Conservation (phyloP, 73 alveolate genomes). For the Blepharisma japonicum region DNA sequence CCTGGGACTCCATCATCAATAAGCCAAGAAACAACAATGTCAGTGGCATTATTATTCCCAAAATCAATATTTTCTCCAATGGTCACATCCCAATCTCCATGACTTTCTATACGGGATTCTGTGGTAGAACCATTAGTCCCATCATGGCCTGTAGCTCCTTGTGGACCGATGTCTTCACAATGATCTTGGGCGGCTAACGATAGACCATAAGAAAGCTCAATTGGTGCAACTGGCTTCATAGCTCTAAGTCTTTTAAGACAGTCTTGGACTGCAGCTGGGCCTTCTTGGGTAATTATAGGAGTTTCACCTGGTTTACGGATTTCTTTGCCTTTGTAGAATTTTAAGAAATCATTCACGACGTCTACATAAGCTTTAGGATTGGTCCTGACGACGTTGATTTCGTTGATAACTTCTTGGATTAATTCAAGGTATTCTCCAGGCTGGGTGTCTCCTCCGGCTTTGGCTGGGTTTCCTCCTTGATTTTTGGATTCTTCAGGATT, state of each 20-base stretch:
- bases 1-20: slow-evolving; percentile 83
- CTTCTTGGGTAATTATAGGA: not conserved
- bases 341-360: not conserved
- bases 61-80: slow-evolving; percentile 46
- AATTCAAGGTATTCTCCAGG: no score
- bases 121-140: slow-evolving; percentile 71
- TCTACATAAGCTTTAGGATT: no score
- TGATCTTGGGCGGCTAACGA: slow-evolving; percentile 64
- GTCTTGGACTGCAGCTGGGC: slow-evolving; percentile 32
- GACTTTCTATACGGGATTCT: slow-evolving; percentile 57
- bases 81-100: slow-evolving; percentile 57
- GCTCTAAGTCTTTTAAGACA: slow-evolving; percentile 57
- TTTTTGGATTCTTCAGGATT: not conserved
- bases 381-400: no score
- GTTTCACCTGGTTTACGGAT: slow-evolving; percentile 9
- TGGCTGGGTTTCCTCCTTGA: not conserved
- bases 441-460: not conserved
- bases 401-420: no score
- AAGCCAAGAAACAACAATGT: slow-evolving; percentile 49
- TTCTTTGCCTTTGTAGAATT: slow-evolving; percentile 16
- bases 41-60: slow-evolving; percentile 56
- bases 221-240: slow-evolving; percentile 45
- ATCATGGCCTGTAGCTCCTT: slow-evolving; percentile 69
- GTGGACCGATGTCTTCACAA: slow-evolving; percentile 78
- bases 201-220: slow-evolving; percentile 51